A percentile compares a stretch with the other conserved stretches of the same genome.
Evolutionary conservation across 2,329 filamentous ascomycete species (phyloP).

Genomic region (Talaromyces marneffei): DNA sequence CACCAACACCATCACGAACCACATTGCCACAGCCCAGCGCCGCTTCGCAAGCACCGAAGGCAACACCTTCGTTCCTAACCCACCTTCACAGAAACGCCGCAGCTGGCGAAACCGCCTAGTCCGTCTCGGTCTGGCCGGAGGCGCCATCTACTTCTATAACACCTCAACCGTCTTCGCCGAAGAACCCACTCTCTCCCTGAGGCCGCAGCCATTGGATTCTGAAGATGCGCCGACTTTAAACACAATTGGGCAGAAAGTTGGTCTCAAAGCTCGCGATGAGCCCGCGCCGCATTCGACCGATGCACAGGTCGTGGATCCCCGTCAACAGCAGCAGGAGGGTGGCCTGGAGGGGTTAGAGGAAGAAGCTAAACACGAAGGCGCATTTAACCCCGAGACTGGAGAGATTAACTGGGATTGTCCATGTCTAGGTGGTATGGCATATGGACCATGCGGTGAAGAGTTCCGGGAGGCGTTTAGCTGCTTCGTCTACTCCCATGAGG

Average conservation of each 20-base stretch:
- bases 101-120: conserved; percentile 73
- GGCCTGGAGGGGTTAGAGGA: conserved; percentile 59
- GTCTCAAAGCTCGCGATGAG: conserved; percentile 6
- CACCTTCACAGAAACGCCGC: conserved; percentile 59
- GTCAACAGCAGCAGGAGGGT: conserved; percentile 18
- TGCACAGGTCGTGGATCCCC: conserved; percentile 1
- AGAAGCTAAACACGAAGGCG: conserved; percentile 79
- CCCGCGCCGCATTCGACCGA: conserved; percentile 5
- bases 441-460: conserved; percentile 90
- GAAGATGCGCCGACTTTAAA: conserved; percentile 58
- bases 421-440: conserved; percentile 92
- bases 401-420: conserved; percentile 99
- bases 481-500: conserved; percentile 90
- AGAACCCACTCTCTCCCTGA: conserved; percentile 52
- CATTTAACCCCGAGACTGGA: conserved; percentile 96
- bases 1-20: conserved; percentile 9
- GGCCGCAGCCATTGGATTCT: conserved; percentile 25
- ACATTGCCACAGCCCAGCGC: conserved; percentile 3
- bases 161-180: conserved; percentile 84
- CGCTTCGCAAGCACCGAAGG: conserved; percentile 14
- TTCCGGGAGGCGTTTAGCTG: conserved; percentile 97
- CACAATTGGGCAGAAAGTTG: conserved; percentile 51
- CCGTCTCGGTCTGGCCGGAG: conserved; percentile 70
- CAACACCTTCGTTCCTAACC: conserved; percentile 26
- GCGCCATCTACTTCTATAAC: conserved; percentile 87